Conservation (phyloP, 2,329 filamentous ascomycete genomes). For the Neocucurbitaria cava region DNA sequence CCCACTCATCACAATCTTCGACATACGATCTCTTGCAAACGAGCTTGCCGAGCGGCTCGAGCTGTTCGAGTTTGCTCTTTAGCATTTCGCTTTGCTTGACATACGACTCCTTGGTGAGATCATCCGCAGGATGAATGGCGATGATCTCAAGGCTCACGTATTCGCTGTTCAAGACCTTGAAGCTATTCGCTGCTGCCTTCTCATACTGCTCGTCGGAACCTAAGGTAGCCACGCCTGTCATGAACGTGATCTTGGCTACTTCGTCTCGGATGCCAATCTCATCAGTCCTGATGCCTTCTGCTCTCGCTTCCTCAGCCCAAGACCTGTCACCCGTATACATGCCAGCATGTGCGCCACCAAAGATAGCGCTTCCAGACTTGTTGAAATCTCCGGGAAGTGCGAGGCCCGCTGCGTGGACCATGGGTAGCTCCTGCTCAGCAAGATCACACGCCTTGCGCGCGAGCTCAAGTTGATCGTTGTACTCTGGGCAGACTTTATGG, state of each 20-base stretch:
- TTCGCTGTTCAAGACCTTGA: constrained; percentile 30
- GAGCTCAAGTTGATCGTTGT: constrained; percentile 68
- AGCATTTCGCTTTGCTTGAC: constrained; percentile 38
- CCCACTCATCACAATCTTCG: constrained; percentile 48
- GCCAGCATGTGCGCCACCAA: constrained; percentile 62
- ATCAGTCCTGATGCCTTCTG: constrained; percentile 21
- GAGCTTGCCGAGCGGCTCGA: constrained; percentile 62
- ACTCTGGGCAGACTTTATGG: constrained; percentile 87
- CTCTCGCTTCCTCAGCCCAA: constrained; percentile 49
- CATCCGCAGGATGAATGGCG: constrained; percentile 57
- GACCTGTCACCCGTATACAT: constrained; percentile 50
- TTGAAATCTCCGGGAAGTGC: constrained; percentile 81
- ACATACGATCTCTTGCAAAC: constrained; percentile 59
- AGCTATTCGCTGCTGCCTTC: constrained; percentile 27
- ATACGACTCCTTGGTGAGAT: constrained; percentile 58
- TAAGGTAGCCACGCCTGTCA: constrained; percentile 57
- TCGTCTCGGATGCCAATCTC: constrained; percentile 52
- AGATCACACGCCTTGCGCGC: constrained; percentile 72
- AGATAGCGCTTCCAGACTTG: constrained; percentile 72
- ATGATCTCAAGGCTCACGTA: constrained; percentile 49
- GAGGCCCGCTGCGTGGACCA: constrained; percentile 59
- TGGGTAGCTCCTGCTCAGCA: constrained; percentile 71
- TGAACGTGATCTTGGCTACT: constrained; percentile 59
- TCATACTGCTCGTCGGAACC: constrained; percentile 53
- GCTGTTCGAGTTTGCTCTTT: constrained; percentile 47